Evolutionary conservation across 371 early-diverging fungal genomes (phyloP), one percentile per base, ranked within the genome.

Genomic region (Mucor velutinosus): DNA sequence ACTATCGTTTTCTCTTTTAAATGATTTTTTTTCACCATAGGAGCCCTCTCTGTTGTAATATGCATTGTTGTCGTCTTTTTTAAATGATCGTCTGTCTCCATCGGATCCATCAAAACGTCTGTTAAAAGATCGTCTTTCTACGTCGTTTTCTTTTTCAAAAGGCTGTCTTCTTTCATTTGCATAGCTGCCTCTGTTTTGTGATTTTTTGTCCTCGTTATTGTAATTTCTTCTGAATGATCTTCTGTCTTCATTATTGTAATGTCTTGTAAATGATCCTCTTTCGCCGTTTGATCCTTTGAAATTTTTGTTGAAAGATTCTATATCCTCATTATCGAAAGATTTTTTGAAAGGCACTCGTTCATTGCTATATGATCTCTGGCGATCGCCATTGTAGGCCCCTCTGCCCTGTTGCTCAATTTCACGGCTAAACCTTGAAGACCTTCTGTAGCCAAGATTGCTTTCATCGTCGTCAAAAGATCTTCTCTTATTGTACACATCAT

Each of bases 401-500:
- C 53, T 53, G 3, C 14, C 25, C 12, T 25, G 51, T 12, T 51
- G 11, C 4, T 53, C 53, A 23, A 15, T 53, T 33, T 57, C 33
- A 33, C 27, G 14, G 32, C 1, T 30, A 14, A 29, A 17, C 1
- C 27, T 12, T 7, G 3, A 7, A 23, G 53, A 25, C 27, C 53
- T 53, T 21, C 47, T 47, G 10, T 47, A 7, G 14, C 15, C 53
- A 12, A 53, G 14, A 14, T 15, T 25, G 12, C 6, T 6, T 14
- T 11, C 27, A 27, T 15, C 32, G 10, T 15, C 30, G 15, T 57
- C 57, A 57, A 32, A 62, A 15, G 62, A 47, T 41, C 35, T 51
- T 23, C 49, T 58, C 33, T 58, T 59, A 11, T 41, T 41, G 21
- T 62, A 63, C 14, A 27, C 39, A n/a, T 51, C 53, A n/a, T 63